Percentiles rank a stretch among this genome's conserved stretches.
phyloP scores from a whole-genome alignment of 495 filamentous ascomycete genomes.

The Aspergillus ellipticus region DNA sequence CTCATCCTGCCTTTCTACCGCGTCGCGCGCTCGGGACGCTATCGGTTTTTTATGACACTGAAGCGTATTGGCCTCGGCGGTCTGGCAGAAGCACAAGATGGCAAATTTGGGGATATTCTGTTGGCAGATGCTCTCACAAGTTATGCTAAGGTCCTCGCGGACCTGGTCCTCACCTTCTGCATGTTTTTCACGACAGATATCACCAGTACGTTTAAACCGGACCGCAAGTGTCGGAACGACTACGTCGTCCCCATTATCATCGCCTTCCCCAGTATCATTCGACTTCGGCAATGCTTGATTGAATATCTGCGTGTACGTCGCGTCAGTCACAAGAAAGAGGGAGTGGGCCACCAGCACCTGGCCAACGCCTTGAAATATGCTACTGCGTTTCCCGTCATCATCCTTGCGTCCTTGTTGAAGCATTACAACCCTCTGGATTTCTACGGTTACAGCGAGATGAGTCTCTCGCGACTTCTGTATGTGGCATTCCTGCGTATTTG shows the following conservation, averaged over 20 bases:
- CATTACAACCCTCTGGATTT: slow-evolving; percentile 55
- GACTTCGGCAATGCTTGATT: slow-evolving; percentile 86
- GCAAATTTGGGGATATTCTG: slow-evolving; percentile 90
- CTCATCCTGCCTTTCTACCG: slow-evolving; percentile 71
- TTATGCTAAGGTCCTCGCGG: slow-evolving; percentile 86
- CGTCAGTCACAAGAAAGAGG: slow-evolving; percentile 40
- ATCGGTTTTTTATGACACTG: slow-evolving; percentile 66
- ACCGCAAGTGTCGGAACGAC: slow-evolving; percentile 73
- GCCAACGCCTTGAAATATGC: slow-evolving; percentile 93
- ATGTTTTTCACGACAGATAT: slow-evolving; percentile 73
- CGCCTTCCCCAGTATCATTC: slow-evolving; percentile 76
- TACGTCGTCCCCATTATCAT: slow-evolving; percentile 77
- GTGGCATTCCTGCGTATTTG: slow-evolving; percentile 1
- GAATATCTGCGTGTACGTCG: slow-evolving; percentile 74
- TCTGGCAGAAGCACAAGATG: slow-evolving; percentile 73
- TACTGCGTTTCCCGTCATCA: slow-evolving; percentile 86
- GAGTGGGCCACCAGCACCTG: slow-evolving; percentile 77
- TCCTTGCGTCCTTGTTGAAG: slow-evolving; percentile 69
- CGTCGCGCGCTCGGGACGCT: slow-evolving; percentile 68
- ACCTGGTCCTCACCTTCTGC: slow-evolving; percentile 83
- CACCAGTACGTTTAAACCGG: slow-evolving; percentile 73
- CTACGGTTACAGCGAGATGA: slow-evolving; percentile 53
- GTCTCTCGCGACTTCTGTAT: slow-evolving; percentile 56
- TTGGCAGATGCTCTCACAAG: slow-evolving; percentile 93
- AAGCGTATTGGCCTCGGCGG: slow-evolving; percentile 73